These are phyloP conservation scores for Trametes pubescens DNA, from an alignment of 1,284 basidiomycete genomes.

Conservation along the genomic window DNA sequence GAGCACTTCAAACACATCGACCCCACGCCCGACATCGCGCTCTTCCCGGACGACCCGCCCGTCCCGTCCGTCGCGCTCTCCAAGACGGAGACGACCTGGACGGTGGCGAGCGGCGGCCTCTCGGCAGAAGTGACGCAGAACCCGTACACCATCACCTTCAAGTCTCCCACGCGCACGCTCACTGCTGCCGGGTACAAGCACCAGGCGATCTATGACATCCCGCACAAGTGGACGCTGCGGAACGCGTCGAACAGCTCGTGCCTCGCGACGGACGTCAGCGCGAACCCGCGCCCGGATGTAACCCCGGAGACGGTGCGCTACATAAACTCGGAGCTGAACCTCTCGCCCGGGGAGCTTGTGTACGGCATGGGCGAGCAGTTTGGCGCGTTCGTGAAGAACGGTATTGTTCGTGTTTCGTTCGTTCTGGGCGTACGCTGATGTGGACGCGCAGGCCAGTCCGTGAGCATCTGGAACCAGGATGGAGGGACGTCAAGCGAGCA, in stretches of 20 bases:
- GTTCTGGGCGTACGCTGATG: constrained; percentile 3
- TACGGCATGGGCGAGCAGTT: constrained; percentile 82
- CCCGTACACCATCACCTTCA: constrained; percentile 70
- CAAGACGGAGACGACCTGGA: constrained; percentile 48
- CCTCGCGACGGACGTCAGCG: constrained; percentile 61
- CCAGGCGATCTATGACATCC: constrained; percentile 72
- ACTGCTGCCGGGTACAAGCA: constrained; percentile 66
- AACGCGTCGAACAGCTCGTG: constrained; percentile 69
- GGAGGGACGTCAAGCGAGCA: constrained; percentile 77
- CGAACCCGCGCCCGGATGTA: constrained; percentile 60
- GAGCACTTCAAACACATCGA: constrained; percentile 63
- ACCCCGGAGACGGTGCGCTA: constrained; percentile 61
- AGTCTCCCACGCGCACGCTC: constrained; percentile 55
- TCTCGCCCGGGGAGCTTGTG: constrained; percentile 74
- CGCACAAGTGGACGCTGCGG: constrained; percentile 65
- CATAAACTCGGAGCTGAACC: constrained; percentile 72
- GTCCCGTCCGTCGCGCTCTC: constrained; percentile 52
- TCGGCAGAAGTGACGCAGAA: constrained; percentile 64
- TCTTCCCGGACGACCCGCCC: constrained; percentile 69
- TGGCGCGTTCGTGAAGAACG: constrained; percentile 79
- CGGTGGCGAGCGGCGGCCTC: constrained; percentile 53
- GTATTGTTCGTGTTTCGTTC: constrained; percentile 45
- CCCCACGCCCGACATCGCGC: constrained; percentile 58
- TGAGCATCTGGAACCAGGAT: constrained; percentile 78
- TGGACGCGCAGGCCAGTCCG: constrained; percentile 55